phyloP scores from a whole-genome alignment of 768 basidiomycete species.

The Suillus subaureus region DNA sequence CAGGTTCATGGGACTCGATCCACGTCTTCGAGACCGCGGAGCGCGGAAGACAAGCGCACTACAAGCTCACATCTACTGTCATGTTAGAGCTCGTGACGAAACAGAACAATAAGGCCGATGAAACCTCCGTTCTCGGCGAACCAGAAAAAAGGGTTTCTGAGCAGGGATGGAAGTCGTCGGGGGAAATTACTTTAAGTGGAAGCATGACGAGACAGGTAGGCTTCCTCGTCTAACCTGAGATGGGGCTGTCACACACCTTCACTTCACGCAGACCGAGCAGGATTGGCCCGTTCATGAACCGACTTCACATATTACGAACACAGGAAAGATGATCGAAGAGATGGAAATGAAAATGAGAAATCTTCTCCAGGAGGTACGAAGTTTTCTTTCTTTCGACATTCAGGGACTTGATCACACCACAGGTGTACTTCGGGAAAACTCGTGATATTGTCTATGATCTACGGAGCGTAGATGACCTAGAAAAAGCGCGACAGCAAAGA shows the following conservation, averaged over 20 bases:
- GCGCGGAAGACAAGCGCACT: slow-evolving; percentile 89
- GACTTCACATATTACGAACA: slow-evolving; percentile 88
- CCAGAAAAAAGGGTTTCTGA: slow-evolving; percentile 41
- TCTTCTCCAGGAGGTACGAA: slow-evolving; percentile 77
- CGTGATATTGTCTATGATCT: slow-evolving; percentile 94
- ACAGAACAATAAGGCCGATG: slow-evolving; percentile 35
- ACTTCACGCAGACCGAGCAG: slow-evolving; percentile 67
- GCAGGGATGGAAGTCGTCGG: slow-evolving; percentile 60
- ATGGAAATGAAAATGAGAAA: slow-evolving; percentile 99
- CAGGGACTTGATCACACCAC: slow-evolving; percentile 15
- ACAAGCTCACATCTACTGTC: slow-evolving; percentile 95
- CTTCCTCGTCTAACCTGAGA: slow-evolving; percentile 18
- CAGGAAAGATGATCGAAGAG: slow-evolving; percentile 96
- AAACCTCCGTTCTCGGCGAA: slow-evolving; percentile 21
- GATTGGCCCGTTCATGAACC: slow-evolving; percentile 81
- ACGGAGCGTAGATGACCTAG: slow-evolving; percentile 83
- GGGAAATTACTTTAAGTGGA: slow-evolving; percentile 85
- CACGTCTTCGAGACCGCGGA: slow-evolving; percentile 97
- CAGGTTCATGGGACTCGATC: slow-evolving; percentile 96
- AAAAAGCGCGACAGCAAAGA: slow-evolving; percentile 75
- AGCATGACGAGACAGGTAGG: slow-evolving; percentile 96
- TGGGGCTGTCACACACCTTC: slow-evolving; percentile 15
- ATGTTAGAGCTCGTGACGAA: slow-evolving; percentile 88
- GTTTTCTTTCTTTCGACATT: slow-evolving; percentile 11
- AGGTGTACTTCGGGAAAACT: slow-evolving; percentile 97